These are phyloP conservation scores for Pythium periplocum DNA, from an alignment of 352 stramenopile genomes.

Conservation along the genomic window DNA sequence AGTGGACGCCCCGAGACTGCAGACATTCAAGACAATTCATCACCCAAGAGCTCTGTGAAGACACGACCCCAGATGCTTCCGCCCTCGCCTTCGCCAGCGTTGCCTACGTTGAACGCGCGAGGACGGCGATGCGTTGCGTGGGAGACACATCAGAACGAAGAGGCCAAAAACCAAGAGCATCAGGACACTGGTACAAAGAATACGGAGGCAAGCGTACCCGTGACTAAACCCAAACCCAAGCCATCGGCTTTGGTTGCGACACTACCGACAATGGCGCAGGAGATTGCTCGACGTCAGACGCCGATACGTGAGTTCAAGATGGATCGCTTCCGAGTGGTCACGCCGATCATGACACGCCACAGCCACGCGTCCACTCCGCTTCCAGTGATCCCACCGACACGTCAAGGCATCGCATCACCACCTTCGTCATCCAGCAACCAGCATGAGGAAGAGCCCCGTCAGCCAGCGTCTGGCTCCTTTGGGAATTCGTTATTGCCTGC, in stretches of 20 bases:
- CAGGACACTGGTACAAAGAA: no score
- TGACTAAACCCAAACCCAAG: no score
- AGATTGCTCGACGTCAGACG: slow-evolving; percentile 29
- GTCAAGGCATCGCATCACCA: slow-evolving; percentile 8
- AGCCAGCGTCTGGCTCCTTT: background rate
- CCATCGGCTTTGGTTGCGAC: background rate
- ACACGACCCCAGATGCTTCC: no score
- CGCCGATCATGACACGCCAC: slow-evolving; percentile 26
- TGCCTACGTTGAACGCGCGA: background rate
- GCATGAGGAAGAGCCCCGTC: slow-evolving; percentile 8
- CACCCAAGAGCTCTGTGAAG: no score
- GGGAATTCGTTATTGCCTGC: slow-evolving; percentile 33
- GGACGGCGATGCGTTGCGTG: background rate
- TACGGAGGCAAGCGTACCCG: no score
- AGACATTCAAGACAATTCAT: background rate
- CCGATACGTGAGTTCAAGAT: slow-evolving; percentile 59
- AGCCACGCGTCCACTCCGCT: slow-evolving; percentile 8
- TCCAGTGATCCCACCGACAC: slow-evolving; percentile 25
- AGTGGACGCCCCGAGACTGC: slow-evolving; percentile 33
- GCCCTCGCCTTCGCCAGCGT: background rate
- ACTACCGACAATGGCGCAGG: slow-evolving; percentile 16
- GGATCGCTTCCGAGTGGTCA: slow-evolving; percentile 58
- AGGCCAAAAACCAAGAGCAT: background rate
- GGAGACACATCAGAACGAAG: slow-evolving; percentile 1
- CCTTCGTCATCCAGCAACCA: slow-evolving; percentile 7